Base-by-base conservation (phyloP, 805 yeast species). In the Zygosaccharomyces gambellarensis region DNA sequence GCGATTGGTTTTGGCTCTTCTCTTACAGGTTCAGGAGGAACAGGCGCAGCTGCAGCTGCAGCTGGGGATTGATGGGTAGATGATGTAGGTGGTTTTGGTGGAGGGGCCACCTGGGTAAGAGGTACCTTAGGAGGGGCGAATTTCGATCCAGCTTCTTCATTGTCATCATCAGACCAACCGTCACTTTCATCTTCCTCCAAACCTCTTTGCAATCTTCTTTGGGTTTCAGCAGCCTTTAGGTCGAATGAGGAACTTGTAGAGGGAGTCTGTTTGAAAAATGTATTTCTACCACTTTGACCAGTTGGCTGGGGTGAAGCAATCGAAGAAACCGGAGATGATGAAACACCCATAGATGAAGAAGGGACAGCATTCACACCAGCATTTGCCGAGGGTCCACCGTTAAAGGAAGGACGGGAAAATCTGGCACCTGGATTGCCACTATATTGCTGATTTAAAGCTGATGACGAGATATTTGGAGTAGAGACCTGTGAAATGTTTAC, bases 171-270 rank as follows among this genome's bases (percentile, higher is more conserved):
- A 36, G 66, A 62, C 65, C 70, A 63, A 51, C 67, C 67, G 50
- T 64, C 71, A 21, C 55, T 60, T 47, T 68, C 70, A 45, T 62
- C 67, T 27, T 62, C 60, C 41, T 61, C 71, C 30, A 67, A 49
- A 14, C 76, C 76, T 65, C 90, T 74, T 63, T 86, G 92, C 6
- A 87, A 79, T 25, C 78, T 80, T 66, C 94, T 74, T 65, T 85
- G 90, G 2, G 83, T 84, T 48, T 81, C 84, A 27, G 85, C 79
- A 51, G 80, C 79, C 52, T 73, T 73, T 0, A 78, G 70, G 60
- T 83, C 87, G 55, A 82, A 69, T 0, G 67, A 54, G 3, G 71
- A 60, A 23, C 61, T 54, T 4, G 62, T 22, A 19, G 65, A 52
- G 21, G 59, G 54, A 11, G 58, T 59, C 6, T 80, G 78, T 58